A percentile compares a stretch with the other conserved stretches of the same genome.
These are phyloP conservation scores for Basipetospora chlamydospora DNA, from an alignment of 2,329 filamentous ascomycete genomes.

Conservation along the genomic window DNA sequence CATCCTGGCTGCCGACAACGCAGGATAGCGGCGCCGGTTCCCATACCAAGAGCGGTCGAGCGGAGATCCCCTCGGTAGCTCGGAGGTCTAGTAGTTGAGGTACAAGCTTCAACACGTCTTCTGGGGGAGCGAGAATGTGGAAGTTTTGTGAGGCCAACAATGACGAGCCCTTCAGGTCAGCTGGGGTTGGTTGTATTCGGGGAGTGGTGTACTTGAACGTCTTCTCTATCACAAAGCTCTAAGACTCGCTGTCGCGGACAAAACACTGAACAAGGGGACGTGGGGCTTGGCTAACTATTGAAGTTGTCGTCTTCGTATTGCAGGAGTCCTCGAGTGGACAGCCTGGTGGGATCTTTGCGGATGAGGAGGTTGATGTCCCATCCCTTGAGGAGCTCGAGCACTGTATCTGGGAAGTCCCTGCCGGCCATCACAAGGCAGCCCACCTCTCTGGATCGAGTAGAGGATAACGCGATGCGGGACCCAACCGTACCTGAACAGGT, in stretches of 20 bases:
- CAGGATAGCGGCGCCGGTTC: not conserved
- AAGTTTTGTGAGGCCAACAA: not conserved
- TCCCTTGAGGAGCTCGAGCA: not conserved
- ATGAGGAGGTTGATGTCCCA: not conserved
- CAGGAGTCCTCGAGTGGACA: not conserved
- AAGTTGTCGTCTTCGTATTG: not conserved
- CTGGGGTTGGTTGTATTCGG: not conserved
- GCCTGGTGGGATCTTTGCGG: not conserved
- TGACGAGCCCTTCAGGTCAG: not conserved
- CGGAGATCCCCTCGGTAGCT: not conserved
- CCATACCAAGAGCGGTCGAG: not conserved
- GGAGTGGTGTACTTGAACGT: not conserved
- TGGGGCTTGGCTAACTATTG: not conserved
- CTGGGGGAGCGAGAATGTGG: not conserved
- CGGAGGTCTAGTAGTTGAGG: not conserved
- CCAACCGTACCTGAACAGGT: not conserved
- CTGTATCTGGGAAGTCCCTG: not conserved
- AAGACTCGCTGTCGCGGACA: too few relatives aligned
- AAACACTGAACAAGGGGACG: too few relatives aligned
- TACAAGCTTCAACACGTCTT: not conserved
- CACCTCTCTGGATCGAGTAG: not conserved
- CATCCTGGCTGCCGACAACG: not conserved
- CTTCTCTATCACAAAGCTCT: not conserved
- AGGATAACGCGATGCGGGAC: not conserved
- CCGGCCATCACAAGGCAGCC: not conserved